Evolutionary conservation across 1,284 basidiomycete species (phyloP).

Genomic region (Volvariella surrecta): DNA sequence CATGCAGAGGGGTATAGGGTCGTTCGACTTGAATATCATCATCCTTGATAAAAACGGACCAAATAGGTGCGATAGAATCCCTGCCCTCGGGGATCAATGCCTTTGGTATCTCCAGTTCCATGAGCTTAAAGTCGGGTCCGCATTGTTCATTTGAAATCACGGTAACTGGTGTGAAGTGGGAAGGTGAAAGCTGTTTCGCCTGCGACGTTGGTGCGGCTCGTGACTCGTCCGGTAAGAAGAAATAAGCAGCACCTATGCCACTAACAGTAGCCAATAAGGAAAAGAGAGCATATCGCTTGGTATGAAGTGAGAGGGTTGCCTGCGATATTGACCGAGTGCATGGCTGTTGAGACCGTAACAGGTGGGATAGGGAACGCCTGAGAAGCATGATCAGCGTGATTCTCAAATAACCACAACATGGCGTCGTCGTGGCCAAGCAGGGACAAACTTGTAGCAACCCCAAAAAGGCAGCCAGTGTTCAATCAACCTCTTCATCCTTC

Average conservation of each 20-base stretch:
- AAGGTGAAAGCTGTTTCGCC: slow-evolving; percentile 37
- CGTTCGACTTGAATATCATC: slow-evolving; percentile 85
- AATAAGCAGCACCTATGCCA: slow-evolving; percentile 33
- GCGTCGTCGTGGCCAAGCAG: too few relatives aligned
- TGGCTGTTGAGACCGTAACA: not conserved
- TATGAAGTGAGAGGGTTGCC: not conserved
- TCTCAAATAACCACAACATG: too few relatives aligned
- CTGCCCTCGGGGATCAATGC: slow-evolving; percentile 22
- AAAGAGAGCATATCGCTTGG: slow-evolving; percentile 5
- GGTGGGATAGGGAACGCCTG: not conserved
- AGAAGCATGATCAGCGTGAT: too few relatives aligned
- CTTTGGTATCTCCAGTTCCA: slow-evolving; percentile 50
- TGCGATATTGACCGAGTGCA: not conserved
- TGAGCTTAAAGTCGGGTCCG: slow-evolving; percentile 48
- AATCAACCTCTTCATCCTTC: not conserved
- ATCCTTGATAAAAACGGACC: slow-evolving; percentile 77
- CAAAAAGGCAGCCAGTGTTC: not conserved
- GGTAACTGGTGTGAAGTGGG: slow-evolving; percentile 55
- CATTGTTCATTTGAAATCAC: slow-evolving; percentile 44
- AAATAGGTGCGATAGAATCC: slow-evolving; percentile 40
- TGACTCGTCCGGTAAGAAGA: slow-evolving; percentile 39
- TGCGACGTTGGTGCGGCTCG: slow-evolving; percentile 28
- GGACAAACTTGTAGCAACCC: not conserved
- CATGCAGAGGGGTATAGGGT: slow-evolving; percentile 73
- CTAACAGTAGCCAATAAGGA: slow-evolving; percentile 21